Evolutionary conservation across 305 asterid genomes (phyloP).

Genomic region (Fraxinus latifolia): DNA sequence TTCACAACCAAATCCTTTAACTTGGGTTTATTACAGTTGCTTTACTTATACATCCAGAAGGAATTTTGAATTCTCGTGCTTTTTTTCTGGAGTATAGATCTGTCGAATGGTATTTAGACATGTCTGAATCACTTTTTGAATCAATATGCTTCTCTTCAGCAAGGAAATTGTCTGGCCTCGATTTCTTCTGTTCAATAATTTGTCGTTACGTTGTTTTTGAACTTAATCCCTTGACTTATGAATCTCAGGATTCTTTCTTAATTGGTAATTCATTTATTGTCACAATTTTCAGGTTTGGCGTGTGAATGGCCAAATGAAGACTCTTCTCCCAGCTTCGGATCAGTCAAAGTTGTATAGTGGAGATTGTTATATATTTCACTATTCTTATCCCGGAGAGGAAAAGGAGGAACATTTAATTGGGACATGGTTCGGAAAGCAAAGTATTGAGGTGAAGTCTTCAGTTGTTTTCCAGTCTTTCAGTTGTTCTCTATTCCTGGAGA

Average conservation of each 20-base stretch:
- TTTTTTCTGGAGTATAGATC: background rate
- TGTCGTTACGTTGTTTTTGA: slow-evolving; percentile 3
- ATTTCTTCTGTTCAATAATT: slow-evolving; percentile 8
- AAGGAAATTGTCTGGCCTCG: background rate
- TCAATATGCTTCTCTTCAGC: background rate
- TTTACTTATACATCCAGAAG: slow-evolving; percentile 3
- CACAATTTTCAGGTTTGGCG: slow-evolving; percentile 61
- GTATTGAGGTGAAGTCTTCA: slow-evolving; percentile 54
- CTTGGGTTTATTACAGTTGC: slow-evolving; percentile 1
- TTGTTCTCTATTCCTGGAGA: background rate
- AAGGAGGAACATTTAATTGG: slow-evolving; percentile 67
- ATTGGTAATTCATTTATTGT: slow-evolving; percentile 23
- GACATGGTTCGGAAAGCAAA: slow-evolving; percentile 76
- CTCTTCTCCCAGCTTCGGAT: slow-evolving; percentile 46
- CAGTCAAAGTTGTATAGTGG: slow-evolving; percentile 70
- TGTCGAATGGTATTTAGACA: background rate
- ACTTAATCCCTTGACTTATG: background rate
- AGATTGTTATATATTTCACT: slow-evolving; percentile 84
- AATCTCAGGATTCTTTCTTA: slow-evolving; percentile 23
- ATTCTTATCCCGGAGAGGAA: slow-evolving; percentile 64
- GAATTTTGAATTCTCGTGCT: slow-evolving; percentile 1
- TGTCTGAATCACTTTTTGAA: slow-evolving; percentile 4
- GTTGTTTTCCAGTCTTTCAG: slow-evolving; percentile 1
- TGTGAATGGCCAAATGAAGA: slow-evolving; percentile 56
- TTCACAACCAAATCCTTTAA: background rate